Conservation (phyloP, 331 rosid species). For the Malus hybrid region DNA sequence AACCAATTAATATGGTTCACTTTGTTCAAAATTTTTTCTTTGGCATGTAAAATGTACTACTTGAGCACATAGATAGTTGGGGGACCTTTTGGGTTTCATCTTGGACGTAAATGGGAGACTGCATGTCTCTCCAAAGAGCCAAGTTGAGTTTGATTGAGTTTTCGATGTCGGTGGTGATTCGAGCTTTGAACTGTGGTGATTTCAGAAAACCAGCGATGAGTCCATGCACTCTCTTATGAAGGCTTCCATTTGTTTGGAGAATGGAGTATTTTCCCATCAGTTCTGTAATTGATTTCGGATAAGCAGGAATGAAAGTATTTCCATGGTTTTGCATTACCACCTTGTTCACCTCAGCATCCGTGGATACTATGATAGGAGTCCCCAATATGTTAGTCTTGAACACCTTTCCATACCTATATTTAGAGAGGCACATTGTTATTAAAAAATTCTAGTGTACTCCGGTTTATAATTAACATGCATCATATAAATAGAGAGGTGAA, state of each 20-base stretch:
- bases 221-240: constrained; percentile 58
- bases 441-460: background rate
- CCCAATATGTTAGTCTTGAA: constrained; percentile 75
- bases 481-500: no score
- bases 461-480: no score
- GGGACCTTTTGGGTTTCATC: constrained; percentile 63
- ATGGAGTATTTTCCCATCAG: constrained; percentile 69
- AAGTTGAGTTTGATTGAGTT: constrained; percentile 46
- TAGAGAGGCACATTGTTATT: background rate
- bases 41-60: no score
- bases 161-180: constrained; percentile 51
- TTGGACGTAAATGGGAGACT: constrained; percentile 43
- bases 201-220: constrained; percentile 61
- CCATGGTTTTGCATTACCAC: constrained; percentile 68
- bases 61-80: background rate
- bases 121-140: constrained; percentile 40
- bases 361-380: constrained; percentile 69
- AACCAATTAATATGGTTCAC: background rate
- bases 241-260: constrained; percentile 53
- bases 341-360: constrained; percentile 79
- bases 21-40: no score
- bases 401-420: constrained; percentile 73
- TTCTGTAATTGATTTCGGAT: constrained; percentile 82
- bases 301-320: constrained; percentile 66
- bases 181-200: constrained; percentile 58